Conservation (phyloP, 2,329 filamentous ascomycete genomes). For the Xylariaceae sp. region DNA sequence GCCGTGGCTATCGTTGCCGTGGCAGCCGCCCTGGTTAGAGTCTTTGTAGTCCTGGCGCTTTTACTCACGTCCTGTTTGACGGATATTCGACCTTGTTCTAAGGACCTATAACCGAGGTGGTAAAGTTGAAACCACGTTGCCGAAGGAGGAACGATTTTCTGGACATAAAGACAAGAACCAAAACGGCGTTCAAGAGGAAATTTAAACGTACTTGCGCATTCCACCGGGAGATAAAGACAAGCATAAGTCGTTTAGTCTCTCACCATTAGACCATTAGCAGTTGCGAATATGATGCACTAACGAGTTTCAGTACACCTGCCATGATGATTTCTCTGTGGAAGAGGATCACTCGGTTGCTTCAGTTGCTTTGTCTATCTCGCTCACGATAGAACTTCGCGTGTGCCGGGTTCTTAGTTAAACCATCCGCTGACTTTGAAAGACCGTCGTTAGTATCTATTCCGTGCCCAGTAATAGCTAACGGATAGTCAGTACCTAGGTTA, state of each 20-base stretch:
- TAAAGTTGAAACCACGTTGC: conserved; percentile 22
- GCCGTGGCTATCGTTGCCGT: too few relatives aligned
- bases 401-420: too few relatives aligned
- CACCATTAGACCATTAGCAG: background rate
- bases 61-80: conserved; percentile 24
- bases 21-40: too few relatives aligned
- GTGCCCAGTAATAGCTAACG: too few relatives aligned
- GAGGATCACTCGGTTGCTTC: conserved; percentile 22
- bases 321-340: conserved; percentile 33
- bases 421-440: too few relatives aligned
- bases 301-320: conserved; percentile 30
- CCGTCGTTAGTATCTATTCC: too few relatives aligned
- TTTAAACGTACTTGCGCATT: conserved; percentile 28
- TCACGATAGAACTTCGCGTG: too few relatives aligned
- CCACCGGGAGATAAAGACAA: conserved; percentile 28
- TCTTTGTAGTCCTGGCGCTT: conserved; percentile 21
- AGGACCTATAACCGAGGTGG: conserved; percentile 12
- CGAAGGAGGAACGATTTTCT: conserved; percentile 31
- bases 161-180: conserved; percentile 23
- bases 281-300: conserved; percentile 14
- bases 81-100: conserved; percentile 12
- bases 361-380: too few relatives aligned
- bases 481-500: too few relatives aligned
- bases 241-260: conserved; percentile 21
- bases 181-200: conserved; percentile 32